These are phyloP conservation scores for Botryotinia globosa DNA, from an alignment of 2,329 filamentous ascomycete species.

Conservation along the genomic window DNA sequence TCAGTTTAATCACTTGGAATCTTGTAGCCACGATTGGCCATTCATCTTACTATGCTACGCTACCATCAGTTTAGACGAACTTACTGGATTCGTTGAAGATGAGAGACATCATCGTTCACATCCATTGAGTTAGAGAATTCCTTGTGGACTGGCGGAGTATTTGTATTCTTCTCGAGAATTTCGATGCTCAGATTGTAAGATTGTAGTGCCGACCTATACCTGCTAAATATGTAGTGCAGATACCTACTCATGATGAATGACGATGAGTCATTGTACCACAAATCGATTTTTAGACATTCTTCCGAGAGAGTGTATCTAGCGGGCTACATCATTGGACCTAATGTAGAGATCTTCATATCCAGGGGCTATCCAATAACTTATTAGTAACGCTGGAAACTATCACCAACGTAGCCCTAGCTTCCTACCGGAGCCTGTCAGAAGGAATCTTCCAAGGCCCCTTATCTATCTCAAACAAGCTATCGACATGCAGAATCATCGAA, in stretches of 20 bases:
- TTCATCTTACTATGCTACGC: neutral
- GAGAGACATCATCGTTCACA: neutral
- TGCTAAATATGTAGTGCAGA: neutral
- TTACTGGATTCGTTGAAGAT: neutral
- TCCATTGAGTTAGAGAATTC: neutral
- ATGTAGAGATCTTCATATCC: neutral
- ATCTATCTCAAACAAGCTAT: neutral
- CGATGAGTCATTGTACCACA: neutral
- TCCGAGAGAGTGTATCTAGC: neutral
- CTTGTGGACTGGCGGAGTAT: neutral
- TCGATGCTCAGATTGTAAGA: rapidly evolving
- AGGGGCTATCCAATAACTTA: neutral
- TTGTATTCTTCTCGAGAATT: neutral
- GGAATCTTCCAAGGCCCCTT: neutral
- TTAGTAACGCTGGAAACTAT: neutral
- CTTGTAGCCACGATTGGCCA: neutral
- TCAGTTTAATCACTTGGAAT: rapidly evolving
- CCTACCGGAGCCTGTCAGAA: neutral
- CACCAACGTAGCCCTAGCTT: neutral
- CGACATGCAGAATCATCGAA: neutral
- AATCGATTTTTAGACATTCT: neutral
- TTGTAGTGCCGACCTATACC: neutral
- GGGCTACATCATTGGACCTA: no score
- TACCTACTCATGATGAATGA: neutral
- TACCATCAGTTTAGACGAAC: neutral